These are phyloP conservation scores for Aspergillus tubingensis DNA, from an alignment of 2,329 filamentous ascomycete genomes.

Conservation along the genomic window DNA sequence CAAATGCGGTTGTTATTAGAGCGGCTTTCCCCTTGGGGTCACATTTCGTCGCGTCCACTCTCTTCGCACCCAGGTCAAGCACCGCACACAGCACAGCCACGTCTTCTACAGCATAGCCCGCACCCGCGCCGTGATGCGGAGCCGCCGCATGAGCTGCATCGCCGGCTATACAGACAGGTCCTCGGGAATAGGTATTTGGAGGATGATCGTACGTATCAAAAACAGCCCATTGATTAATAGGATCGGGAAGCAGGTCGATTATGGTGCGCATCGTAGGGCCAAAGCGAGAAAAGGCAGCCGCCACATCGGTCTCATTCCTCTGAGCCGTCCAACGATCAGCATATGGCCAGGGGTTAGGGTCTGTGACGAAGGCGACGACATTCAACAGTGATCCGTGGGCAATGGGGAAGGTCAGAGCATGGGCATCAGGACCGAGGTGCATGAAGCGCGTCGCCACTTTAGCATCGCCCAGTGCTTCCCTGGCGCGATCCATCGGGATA, in stretches of 20 bases:
- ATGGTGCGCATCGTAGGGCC: no score
- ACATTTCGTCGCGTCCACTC: no score
- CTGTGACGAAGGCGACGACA: slow-evolving; percentile 23
- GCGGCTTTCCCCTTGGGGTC: no score
- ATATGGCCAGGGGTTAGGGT: slow-evolving; percentile 15
- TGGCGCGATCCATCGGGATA: slow-evolving; percentile 59
- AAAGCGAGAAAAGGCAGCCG: slow-evolving; percentile 4
- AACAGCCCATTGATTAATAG: slow-evolving; percentile 8
- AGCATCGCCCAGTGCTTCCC: slow-evolving; percentile 51
- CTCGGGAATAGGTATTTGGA: not conserved
- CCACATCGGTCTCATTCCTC: slow-evolving; percentile 21
- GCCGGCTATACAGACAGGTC: slow-evolving; percentile 12
- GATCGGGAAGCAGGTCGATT: no score
- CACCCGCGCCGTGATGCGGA: slow-evolving; percentile 16
- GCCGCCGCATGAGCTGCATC: slow-evolving; percentile 18
- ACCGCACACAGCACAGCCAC: slow-evolving; percentile 9
- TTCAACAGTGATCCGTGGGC: slow-evolving; percentile 18
- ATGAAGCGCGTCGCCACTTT: slow-evolving; percentile 53
- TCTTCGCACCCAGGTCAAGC: not conserved
- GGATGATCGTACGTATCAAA: slow-evolving; percentile 14
- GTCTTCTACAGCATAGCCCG: slow-evolving; percentile 15
- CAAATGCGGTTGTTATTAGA: no score
- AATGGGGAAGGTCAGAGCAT: slow-evolving; percentile 57
- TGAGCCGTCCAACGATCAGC: slow-evolving; percentile 5
- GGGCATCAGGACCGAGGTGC: slow-evolving; percentile 58